Evolutionary conservation across 192 early-diverging fungal species (phyloP).

Genomic region (Pilaira anomala): DNA sequence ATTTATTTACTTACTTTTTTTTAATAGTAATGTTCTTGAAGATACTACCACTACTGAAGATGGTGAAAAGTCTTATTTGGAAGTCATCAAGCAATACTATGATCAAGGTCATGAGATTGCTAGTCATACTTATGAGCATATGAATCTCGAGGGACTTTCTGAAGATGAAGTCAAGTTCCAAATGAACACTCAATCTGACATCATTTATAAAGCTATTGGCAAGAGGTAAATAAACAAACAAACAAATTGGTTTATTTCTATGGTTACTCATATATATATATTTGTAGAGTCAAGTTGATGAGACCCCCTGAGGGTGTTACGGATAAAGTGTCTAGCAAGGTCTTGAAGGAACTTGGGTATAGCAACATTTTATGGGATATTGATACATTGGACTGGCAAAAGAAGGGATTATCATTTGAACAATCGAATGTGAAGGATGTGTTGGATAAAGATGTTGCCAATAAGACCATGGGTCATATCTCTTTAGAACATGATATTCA

Average conservation of each 20-base stretch:
- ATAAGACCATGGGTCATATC: slow-evolving; percentile 8
- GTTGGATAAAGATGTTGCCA: neutral
- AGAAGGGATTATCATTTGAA: slow-evolving; percentile 18
- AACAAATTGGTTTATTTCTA: neutral
- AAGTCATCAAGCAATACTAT: slow-evolving; percentile 21
- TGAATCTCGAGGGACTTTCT: slow-evolving; percentile 14
- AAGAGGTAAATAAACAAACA: slow-evolving; percentile 1
- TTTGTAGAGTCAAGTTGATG: slow-evolving; percentile 29
- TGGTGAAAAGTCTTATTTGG: slow-evolving; percentile 19
- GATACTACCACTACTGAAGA: slow-evolving; percentile 10
- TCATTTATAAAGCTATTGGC: slow-evolving; percentile 24
- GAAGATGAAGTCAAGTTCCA: slow-evolving; percentile 16
- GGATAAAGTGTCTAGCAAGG: slow-evolving; percentile 20
- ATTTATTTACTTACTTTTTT: neutral
- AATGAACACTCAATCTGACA: slow-evolving; percentile 14
- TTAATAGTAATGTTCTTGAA: slow-evolving; percentile 15
- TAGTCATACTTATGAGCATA: slow-evolving; percentile 30
- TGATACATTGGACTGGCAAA: slow-evolving; percentile 41
- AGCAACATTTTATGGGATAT: slow-evolving; percentile 42
- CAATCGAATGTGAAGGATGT: slow-evolving; percentile 8
- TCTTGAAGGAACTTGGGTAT: slow-evolving; percentile 39
- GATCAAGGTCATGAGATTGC: slow-evolving; percentile 28
- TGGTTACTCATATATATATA: too few relatives aligned
- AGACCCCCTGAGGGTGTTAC: slow-evolving; percentile 51
- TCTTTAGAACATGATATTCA: slow-evolving; percentile 17